Percentiles rank a stretch among this genome's conserved stretches.
These are phyloP conservation scores for Mycena latifolia DNA, from an alignment of 768 basidiomycete genomes.

Conservation along the genomic window DNA sequence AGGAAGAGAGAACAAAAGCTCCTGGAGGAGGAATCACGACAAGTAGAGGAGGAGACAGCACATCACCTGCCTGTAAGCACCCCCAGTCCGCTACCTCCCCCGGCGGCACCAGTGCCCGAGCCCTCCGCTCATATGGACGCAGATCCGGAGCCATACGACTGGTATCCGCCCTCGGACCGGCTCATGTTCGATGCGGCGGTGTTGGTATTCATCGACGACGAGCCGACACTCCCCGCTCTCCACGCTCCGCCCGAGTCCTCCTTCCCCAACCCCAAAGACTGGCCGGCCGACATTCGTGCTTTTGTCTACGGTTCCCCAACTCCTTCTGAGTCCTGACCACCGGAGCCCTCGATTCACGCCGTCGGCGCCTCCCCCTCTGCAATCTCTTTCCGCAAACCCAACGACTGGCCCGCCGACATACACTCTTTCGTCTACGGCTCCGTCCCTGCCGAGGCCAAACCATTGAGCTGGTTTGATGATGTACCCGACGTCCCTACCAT, in stretches of 20 bases:
- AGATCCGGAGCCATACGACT: no score
- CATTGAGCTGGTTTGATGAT: neutral
- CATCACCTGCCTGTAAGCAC: neutral
- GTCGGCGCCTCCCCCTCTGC: no score
- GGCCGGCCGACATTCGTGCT: no score
- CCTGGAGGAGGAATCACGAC: slow-evolving; percentile 3
- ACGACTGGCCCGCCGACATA: neutral
- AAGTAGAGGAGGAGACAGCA: slow-evolving; percentile 3
- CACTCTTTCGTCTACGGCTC: no score
- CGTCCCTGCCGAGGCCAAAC: no score
- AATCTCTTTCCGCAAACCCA: no score
- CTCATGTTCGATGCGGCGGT: neutral
- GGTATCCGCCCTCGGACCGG: no score
- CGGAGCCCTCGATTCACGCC: no score
- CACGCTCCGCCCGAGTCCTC: neutral
- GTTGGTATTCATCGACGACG: neutral
- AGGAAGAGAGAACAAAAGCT: slow-evolving; percentile 12
- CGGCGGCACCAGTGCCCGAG: no score
- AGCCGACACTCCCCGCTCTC: neutral
- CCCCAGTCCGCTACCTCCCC: neutral
- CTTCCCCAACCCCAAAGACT: neutral
- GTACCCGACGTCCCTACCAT: neutral
- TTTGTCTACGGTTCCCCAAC: no score
- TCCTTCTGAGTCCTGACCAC: no score
- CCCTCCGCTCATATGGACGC: no score